These are phyloP conservation scores for Ceratocystis destructans DNA, from an alignment of 2,329 filamentous ascomycete species.

Conservation along the genomic window DNA sequence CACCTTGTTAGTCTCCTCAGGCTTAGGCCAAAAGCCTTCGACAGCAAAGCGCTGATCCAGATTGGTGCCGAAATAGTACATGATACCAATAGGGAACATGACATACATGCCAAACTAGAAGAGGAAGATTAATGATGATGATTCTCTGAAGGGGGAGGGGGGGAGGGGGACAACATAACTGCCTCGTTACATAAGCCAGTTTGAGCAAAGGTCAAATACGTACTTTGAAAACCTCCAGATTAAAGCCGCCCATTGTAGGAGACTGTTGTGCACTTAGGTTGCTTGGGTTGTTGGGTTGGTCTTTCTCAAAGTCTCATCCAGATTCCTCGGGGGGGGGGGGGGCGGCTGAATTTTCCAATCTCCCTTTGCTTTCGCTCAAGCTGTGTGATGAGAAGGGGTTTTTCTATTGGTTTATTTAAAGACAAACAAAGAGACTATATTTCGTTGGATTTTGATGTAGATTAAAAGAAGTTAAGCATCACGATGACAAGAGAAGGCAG, in stretches of 20 bases:
- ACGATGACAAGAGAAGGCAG: neutral
- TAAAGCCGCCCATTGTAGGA: conserved; percentile 58
- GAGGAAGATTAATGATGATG: neutral
- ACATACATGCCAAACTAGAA: conserved; percentile 91
- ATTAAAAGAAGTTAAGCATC: neutral
- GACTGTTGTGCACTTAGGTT: too few relatives aligned
- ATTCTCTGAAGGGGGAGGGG: neutral
- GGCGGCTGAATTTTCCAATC: too few relatives aligned
- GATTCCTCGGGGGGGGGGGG: too few relatives aligned
- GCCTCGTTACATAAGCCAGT: neutral
- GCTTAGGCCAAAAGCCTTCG: conserved; percentile 83
- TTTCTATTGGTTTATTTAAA: neutral
- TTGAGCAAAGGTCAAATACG: conserved; percentile 15
- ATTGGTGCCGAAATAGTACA: conserved; percentile 99
- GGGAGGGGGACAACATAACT: neutral
- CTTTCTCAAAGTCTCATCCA: too few relatives aligned
- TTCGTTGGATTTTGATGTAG: neutral
- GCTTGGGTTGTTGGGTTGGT: too few relatives aligned
- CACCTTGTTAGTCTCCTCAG: conserved; percentile 60
- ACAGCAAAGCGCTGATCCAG: conserved; percentile 85
- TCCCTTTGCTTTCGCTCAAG: too few relatives aligned
- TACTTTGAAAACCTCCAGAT: conserved; percentile 93
- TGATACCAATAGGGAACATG: conserved; percentile 96
- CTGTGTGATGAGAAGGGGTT: too few relatives aligned
- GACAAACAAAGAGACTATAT: neutral